These are phyloP conservation scores for Ophiostoma sp. DNA, from an alignment of 2,329 filamentous ascomycete genomes.

Conservation along the genomic window DNA sequence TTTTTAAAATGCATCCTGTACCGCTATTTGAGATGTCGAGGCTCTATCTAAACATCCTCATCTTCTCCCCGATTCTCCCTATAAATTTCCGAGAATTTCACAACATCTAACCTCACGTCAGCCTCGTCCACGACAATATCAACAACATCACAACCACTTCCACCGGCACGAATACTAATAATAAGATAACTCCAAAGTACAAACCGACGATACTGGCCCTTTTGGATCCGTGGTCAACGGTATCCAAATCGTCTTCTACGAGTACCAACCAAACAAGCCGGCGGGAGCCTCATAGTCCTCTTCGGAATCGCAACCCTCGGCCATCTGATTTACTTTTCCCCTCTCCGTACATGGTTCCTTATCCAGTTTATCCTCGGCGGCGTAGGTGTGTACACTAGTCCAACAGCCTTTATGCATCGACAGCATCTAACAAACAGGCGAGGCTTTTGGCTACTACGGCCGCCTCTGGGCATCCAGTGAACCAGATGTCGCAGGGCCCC, in stretches of 20 bases:
- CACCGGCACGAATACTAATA: not conserved
- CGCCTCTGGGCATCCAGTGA: not conserved
- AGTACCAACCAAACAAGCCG: not conserved
- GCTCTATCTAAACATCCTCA: not conserved
- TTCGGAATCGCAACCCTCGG: not conserved
- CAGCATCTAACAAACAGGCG: not conserved
- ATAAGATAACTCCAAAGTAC: not conserved
- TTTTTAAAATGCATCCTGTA: not conserved
- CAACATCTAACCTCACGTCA: not conserved
- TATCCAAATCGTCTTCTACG: not conserved
- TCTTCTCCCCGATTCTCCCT: not conserved
- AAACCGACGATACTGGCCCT: not conserved
- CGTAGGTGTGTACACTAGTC: not conserved
- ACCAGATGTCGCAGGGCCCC: no score
- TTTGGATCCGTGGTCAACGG: not conserved
- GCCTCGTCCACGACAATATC: not conserved
- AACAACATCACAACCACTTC: not conserved
- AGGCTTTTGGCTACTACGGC: not conserved
- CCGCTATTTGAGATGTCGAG: not conserved
- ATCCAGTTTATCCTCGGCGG: not conserved
- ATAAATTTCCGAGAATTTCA: not conserved
- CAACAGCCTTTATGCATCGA: not conserved
- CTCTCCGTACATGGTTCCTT: not conserved
- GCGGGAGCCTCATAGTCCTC: not conserved
- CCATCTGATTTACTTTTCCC: not conserved